Evolutionary conservation across 140 eudicot genomes (phyloP), one percentile per base, ranked within the genome.

Genomic region (Stevia rebaudiana): DNA sequence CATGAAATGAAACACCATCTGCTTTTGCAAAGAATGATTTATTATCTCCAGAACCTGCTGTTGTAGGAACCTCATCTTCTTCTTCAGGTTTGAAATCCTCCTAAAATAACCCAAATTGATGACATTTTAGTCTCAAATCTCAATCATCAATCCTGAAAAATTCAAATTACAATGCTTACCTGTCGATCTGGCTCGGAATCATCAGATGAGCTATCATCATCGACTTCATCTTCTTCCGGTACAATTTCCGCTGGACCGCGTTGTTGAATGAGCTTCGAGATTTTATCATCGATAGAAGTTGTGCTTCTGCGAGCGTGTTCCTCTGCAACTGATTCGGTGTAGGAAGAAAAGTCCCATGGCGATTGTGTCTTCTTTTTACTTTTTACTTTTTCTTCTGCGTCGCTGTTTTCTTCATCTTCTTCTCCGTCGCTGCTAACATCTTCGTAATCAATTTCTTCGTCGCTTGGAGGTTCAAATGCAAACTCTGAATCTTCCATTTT

Each of bases 271-370:
- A 79, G 80, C 63, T 78, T 88, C 9, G 80, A 79, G 37, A 92
- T 92, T 31, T 92, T 92, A 19, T 74, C 61, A 63, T 92, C 98
- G 7, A 92, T 75, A 15, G 98, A 92, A 57, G 98, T 92, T 19
- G 98, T 92, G 61, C 89, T 85, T 4, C 95, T 74, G 30, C 95
- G 89, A 48, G 84, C 76, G 51, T 92, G 98, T 33, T 92, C 98
- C 0, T 88, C 96, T 33, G 95, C 89, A 35, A 77, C 95, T 6
- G 98, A 85, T 42, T 88, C 95, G 0, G 95, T 78, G 74, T 82
- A 88, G 0, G 96, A 61, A 8, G 96, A 85, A 65, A 92, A 92
- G 59, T 92, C 98, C 98, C 98, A 92, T 8, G 97, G 97, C 17
- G 97, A 86, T 44, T 86, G 94, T 22, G 88, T 16, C 30, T 79